These are phyloP conservation scores for Globisporangium acanthophoron DNA, from an alignment of 352 stramenopile species.

Conservation along the genomic window DNA sequence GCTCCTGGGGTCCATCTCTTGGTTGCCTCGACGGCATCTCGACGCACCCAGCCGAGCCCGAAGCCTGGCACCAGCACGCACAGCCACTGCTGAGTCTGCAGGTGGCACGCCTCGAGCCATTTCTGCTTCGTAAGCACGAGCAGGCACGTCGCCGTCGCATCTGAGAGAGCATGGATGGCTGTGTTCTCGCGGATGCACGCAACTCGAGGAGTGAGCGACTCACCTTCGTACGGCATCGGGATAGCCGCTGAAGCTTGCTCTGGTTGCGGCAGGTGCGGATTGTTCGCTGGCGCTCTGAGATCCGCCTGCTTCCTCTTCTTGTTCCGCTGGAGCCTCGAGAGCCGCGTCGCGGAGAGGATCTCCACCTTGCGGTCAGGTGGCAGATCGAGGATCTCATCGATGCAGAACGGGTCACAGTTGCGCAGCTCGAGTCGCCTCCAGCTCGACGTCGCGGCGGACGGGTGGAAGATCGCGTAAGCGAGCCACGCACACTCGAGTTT, in stretches of 20 bases:
- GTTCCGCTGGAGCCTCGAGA: not conserved
- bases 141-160: not conserved
- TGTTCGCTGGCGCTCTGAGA: too few relatives aligned
- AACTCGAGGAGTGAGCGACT: not conserved
- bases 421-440: conserved; percentile 6
- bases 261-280: too few relatives aligned
- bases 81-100: not conserved
- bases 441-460: not conserved
- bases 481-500: conserved; percentile 9
- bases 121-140: not conserved
- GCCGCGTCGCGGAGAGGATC: not conserved
- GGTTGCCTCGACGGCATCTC: not conserved
- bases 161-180: not conserved
- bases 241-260: not conserved
- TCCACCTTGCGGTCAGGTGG: conserved; percentile 3
- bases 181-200: not conserved
- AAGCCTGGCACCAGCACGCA: conserved; percentile 6
- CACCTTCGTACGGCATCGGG: not conserved
- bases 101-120: conserved; percentile 1
- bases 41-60: conserved; percentile 7
- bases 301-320: conserved; percentile 5
- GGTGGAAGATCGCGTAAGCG: conserved; percentile 6
- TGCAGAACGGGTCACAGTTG: conserved; percentile 5
- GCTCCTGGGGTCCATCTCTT: not conserved
- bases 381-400: conserved; percentile 1